A percentile compares a stretch with the other conserved stretches of the same genome.
phyloP scores from a whole-genome alignment of 805 yeast species.

The Yarrowia deformans region DNA sequence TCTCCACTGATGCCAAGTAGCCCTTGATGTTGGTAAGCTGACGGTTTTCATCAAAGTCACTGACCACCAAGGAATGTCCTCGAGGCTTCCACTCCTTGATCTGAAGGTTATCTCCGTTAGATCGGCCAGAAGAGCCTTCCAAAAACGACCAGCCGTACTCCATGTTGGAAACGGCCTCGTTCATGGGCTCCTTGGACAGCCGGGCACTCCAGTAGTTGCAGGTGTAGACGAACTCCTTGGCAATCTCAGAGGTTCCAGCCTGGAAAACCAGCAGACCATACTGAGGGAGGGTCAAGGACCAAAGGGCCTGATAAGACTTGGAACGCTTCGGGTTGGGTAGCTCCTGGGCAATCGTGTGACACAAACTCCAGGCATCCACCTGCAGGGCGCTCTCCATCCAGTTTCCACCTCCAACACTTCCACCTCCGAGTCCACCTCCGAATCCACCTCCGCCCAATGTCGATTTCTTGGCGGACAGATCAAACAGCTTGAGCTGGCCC shows the following conservation, averaged over 20 bases:
- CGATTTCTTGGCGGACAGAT: slow-evolving; percentile 42
- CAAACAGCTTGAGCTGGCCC: slow-evolving; percentile 67
- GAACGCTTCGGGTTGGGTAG: slow-evolving; percentile 49
- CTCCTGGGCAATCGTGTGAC: slow-evolving; percentile 56
- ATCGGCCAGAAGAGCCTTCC: background rate
- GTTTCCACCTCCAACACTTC: slow-evolving; percentile 65
- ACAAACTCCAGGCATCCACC: slow-evolving; percentile 60
- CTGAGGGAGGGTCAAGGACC: slow-evolving; percentile 65
- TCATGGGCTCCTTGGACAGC: slow-evolving; percentile 77
- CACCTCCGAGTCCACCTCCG: slow-evolving; percentile 44
- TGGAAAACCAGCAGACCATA: slow-evolving; percentile 61
- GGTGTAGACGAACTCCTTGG: slow-evolving; percentile 72
- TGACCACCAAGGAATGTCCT: slow-evolving; percentile 48
- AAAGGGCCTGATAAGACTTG: slow-evolving; percentile 54
- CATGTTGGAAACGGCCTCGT: slow-evolving; percentile 70
- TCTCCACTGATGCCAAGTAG: slow-evolving; percentile 54
- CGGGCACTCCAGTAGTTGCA: slow-evolving; percentile 93
- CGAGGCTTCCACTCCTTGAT: slow-evolving; percentile 51
- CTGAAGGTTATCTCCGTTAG: slow-evolving; percentile 44
- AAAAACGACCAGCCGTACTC: slow-evolving; percentile 78
- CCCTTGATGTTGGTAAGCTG: slow-evolving; percentile 54
- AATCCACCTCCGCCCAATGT: slow-evolving; percentile 33
- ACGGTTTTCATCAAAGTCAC: slow-evolving; percentile 48
- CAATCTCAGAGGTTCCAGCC: slow-evolving; percentile 71
- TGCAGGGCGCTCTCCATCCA: slow-evolving; percentile 71